These are phyloP conservation scores for Salix udensis DNA, from an alignment of 345 rosid genomes.

Conservation along the genomic window DNA sequence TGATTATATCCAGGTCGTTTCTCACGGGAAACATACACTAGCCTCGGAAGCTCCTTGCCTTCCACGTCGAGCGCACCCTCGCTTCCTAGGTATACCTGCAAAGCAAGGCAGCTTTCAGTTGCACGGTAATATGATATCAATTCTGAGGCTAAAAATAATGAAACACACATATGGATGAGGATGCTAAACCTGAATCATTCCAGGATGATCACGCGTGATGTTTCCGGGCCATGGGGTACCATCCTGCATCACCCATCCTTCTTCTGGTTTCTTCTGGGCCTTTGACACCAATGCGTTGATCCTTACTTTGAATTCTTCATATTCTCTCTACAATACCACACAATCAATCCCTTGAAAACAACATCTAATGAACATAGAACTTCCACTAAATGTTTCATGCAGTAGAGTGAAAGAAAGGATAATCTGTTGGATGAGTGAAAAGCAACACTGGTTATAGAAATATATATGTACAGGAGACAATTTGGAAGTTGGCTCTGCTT, in stretches of 20 bases:
- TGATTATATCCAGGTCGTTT: conserved; percentile 89
- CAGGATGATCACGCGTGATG: conserved; percentile 97
- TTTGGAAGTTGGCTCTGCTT: conserved; percentile 8
- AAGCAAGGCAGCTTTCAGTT: background rate
- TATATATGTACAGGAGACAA: too few relatives aligned
- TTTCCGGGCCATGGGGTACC: conserved; percentile 99
- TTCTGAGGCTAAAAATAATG: background rate
- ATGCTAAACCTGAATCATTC: conserved; percentile 84
- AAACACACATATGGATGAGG: background rate
- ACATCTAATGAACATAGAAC: too few relatives aligned
- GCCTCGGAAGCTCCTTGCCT: conserved; percentile 83
- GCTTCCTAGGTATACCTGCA: conserved; percentile 90
- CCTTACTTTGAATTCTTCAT: conserved; percentile 95
- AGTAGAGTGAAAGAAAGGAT: too few relatives aligned
- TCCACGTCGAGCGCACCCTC: conserved; percentile 89
- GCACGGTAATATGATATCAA: background rate
- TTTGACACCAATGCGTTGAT: conserved; percentile 84
- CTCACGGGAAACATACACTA: conserved; percentile 95
- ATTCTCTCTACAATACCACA: conserved; percentile 62
- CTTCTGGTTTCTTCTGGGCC: conserved; percentile 96
- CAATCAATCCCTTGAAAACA: background rate
- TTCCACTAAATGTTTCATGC: background rate
- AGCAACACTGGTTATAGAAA: too few relatives aligned
- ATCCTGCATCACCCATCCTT: conserved; percentile 99
- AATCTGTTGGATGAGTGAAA: too few relatives aligned